A percentile compares a stretch with the other conserved stretches of the same genome.
phyloP scores from a whole-genome alignment of 177 flowering plant genomes.

The Vitis hybrid region DNA sequence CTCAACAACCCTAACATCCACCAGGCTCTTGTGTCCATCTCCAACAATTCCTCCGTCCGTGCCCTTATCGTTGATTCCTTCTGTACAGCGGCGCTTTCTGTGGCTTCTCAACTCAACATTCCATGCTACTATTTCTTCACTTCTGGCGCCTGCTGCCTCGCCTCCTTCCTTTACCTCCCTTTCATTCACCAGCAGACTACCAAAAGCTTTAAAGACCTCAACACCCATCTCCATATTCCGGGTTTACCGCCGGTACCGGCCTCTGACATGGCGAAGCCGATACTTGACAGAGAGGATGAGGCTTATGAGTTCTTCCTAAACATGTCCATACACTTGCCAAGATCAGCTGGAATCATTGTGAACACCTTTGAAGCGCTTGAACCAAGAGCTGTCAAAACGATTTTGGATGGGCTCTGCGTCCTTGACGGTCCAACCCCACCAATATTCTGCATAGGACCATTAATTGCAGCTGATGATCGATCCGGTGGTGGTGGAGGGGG shows the following conservation, averaged over 20 bases:
- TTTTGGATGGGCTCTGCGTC: slow-evolving; percentile 20
- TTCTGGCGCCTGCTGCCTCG: too few relatives aligned
- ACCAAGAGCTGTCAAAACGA: slow-evolving; percentile 13
- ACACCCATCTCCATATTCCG: slow-evolving; percentile 14
- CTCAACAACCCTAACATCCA: slow-evolving; percentile 39
- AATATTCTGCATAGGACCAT: too few relatives aligned
- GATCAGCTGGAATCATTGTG: slow-evolving; percentile 28
- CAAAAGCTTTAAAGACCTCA: slow-evolving; percentile 16
- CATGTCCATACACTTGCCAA: background rate
- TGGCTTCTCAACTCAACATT: slow-evolving; percentile 27
- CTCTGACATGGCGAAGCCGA: too few relatives aligned
- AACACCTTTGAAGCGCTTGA: slow-evolving; percentile 39
- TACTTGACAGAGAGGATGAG: too few relatives aligned
- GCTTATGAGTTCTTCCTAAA: slow-evolving; percentile 10
- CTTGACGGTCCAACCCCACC: slow-evolving; percentile 1
- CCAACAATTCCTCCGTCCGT: slow-evolving; percentile 14
- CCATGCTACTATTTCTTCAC: slow-evolving; percentile 25
- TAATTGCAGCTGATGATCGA: too few relatives aligned
- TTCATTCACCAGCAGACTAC: too few relatives aligned
- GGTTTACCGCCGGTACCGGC: slow-evolving; percentile 5
- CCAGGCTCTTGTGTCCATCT: slow-evolving; percentile 33
- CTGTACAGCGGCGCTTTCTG: slow-evolving; percentile 27
- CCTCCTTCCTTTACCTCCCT: too few relatives aligned
- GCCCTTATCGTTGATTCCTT: slow-evolving; percentile 54
- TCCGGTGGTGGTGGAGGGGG: too few relatives aligned